These are phyloP conservation scores for Brassica incana DNA, from an alignment of 345 rosid species.

Conservation along the genomic window DNA sequence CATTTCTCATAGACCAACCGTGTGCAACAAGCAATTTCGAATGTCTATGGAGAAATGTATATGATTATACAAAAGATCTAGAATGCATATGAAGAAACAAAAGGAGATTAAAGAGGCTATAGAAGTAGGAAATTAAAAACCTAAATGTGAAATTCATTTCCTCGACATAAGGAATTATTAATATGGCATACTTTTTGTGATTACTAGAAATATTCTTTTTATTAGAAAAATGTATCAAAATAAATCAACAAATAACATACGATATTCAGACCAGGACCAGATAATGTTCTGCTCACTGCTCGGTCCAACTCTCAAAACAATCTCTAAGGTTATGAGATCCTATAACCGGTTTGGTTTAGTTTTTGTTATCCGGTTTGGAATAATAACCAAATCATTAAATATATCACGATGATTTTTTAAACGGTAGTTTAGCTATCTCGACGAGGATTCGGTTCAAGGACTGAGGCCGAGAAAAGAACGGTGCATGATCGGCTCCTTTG, in stretches of 20 bases:
- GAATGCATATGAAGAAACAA: background rate
- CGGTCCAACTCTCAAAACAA: background rate
- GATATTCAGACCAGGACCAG: background rate
- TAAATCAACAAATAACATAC: background rate
- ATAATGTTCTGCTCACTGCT: constrained; percentile 2
- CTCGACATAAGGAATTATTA: background rate
- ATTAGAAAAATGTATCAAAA: background rate
- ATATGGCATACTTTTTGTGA: background rate
- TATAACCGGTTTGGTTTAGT: constrained; percentile 23
- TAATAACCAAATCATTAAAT: background rate
- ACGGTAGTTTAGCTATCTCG: constrained; percentile 50
- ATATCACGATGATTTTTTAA: constrained; percentile 31
- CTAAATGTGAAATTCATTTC: background rate
- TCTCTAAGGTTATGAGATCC: background rate
- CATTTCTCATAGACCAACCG: background rate
- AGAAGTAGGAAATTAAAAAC: background rate
- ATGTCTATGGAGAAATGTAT: background rate
- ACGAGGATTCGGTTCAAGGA: constrained; percentile 55
- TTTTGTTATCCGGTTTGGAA: background rate
- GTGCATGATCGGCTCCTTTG: constrained; percentile 75
- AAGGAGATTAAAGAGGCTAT: background rate
- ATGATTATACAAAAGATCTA: background rate
- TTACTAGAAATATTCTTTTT: background rate
- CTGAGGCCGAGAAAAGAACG: constrained; percentile 74
- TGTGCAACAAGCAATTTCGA: background rate